Base-by-base conservation (phyloP, 1,284 basidiomycete genomes). In the Volvariella volvacea region DNA sequence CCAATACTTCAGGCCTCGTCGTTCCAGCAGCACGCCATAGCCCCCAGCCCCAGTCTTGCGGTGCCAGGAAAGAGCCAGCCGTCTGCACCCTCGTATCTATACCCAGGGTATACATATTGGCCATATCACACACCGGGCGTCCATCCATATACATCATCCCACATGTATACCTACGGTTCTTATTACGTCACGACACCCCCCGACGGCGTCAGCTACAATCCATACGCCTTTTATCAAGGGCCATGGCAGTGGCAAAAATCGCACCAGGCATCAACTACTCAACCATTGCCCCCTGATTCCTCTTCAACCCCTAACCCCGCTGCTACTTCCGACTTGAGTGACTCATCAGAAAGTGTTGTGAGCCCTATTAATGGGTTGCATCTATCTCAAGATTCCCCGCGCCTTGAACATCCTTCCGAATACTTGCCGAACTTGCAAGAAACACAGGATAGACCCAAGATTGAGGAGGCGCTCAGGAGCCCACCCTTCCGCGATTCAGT, bases 231-330 rank as follows among this genome's bases (percentile, higher is more conserved):
- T 48, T 45, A 57, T 7, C 56, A 60, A 22, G 45, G 34, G 6
- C 34, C 25, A 6, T 36, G 14, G 34, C 34, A 36, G 19, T 73
- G 70, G 73, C 71, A 67, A 50, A 65, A 63, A 45, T 62, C 68
- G 41, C 69, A 69, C 50, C 58, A 62, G 43, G 63, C 59, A 12
- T 60, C 62, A 28, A 21, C 39, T 6, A 6, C 46, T 39, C 21
- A 40, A 4, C 33, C 49, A 30, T 32, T 25, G 41, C 42, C 21
- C n/a, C 33, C 38, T 25, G 16, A 41, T 25, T 41, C 20, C 39
- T 19, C 22, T 43, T 16, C 25, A 43, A 15, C 25, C 15, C 12
- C 41, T 42, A 46, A 17, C 45, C 4, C 12, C 33, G 37, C 25
- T 21, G 12, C 45, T 22, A 2, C 31, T 15, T 33, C 16, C 9